Evolutionary conservation across 768 basidiomycete genomes (phyloP), one percentile per base, ranked within the genome.

Genomic region (Phanerochaete sordida): DNA sequence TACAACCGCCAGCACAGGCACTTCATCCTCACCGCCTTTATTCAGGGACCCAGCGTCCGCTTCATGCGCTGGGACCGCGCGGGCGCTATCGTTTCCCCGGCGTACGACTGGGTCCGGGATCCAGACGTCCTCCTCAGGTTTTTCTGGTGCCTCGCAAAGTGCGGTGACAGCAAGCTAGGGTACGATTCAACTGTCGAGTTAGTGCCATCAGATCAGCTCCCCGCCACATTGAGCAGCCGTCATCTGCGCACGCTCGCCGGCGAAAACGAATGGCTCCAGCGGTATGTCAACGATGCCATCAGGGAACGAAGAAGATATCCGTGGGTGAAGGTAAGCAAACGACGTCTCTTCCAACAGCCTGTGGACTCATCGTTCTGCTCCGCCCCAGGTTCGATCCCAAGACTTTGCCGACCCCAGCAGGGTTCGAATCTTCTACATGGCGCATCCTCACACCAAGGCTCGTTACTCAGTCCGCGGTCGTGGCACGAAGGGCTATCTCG

Each of bases 1-100:
- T 9, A 44, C 24, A 21, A 27, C 15, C 58, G 58, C 13, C 58
- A 59, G 26, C 58, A 44, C 23, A 50, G 58, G 11, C 3, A 5
- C n/a, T 54, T 28, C 33, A 3, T 54, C 33, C 45, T 53, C 50
- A 44, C 26, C 35, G 51, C 46, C 19, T 30, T 50, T 2, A 53
- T 59, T 28, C 11, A 15, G 13, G 12, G 23, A 31, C 15, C 7
- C 8, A 33, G 21, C 11, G 58, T 37, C 12, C 26, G 39, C 19
- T 19, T 53, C 8, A 44, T 59, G 37, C 39, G 58, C 1, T 52
- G 37, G 50, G 61, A 62, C 37, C 57, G 57, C 19, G n/a, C 50
- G 3, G 61, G 39, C 9, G 43, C 27, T 11, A 44, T 58, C 16
- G 57, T 62, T 15, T n/a, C 57, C 3, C 21, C 43, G 39, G 5